A percentile compares a stretch with the other conserved stretches of the same genome.
Conservation (phyloP, 106 monocot genomes). For the Ottelia alismoides region DNA sequence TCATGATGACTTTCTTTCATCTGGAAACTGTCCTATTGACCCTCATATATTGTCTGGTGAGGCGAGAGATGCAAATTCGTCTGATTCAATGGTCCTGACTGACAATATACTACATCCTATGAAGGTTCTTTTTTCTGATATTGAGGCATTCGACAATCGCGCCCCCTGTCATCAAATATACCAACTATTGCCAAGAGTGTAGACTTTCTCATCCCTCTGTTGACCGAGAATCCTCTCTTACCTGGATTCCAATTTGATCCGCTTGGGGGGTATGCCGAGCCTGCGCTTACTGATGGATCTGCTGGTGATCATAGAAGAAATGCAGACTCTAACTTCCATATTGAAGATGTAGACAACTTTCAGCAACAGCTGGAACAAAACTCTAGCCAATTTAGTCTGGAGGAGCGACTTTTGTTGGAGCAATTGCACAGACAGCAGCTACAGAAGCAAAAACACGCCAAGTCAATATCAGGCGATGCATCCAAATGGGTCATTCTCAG, state of each 20-base stretch:
- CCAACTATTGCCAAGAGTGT: conserved; percentile 3
- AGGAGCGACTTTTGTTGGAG: conserved; percentile 54
- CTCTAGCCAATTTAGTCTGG: conserved; percentile 23
- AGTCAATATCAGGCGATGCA: conserved; percentile 31
- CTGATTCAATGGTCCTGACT: conserved; percentile 12
- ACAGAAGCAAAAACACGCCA: conserved; percentile 27
- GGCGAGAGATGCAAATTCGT: conserved; percentile 17
- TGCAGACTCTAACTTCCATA: no score
- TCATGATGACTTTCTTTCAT: no score
- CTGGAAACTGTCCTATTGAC: no score
- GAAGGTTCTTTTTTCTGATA: conserved; percentile 73
- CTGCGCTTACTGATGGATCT: no score
- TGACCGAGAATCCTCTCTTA: conserved; percentile 1
- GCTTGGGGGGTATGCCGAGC: conserved; percentile 11
- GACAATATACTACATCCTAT: conserved; percentile 60
- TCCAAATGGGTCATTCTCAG: conserved; percentile 22
- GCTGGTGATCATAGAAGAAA: conserved; percentile 19
- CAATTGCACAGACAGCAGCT: conserved; percentile 55
- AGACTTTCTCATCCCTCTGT: conserved; percentile 4
- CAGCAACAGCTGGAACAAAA: conserved; percentile 41
- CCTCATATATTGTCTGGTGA: no score
- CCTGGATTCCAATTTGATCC: conserved; percentile 15
- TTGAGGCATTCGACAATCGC: conserved; percentile 55
- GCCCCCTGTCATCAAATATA: conserved; percentile 63
- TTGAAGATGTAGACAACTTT: no score